Conservation (phyloP, 345 rosid species). For the Noccaea caerulescens region DNA sequence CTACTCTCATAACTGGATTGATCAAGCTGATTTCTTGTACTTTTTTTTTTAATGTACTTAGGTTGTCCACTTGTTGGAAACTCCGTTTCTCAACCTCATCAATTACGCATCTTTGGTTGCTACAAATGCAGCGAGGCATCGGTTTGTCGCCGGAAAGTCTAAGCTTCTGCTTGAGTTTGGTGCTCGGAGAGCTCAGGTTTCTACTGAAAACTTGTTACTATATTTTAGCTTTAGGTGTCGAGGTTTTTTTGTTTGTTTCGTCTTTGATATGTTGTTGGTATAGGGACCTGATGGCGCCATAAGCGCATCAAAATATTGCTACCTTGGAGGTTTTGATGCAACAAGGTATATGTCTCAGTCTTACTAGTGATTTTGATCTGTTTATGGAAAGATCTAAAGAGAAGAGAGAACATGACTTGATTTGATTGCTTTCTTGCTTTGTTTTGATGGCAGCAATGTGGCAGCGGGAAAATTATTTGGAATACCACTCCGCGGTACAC, state of each 20-base stretch:
- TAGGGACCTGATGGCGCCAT: constrained; percentile 95
- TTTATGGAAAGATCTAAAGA: background rate
- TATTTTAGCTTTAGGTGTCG: background rate
- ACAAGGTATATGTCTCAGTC: constrained; percentile 61
- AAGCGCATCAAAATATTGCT: constrained; percentile 86
- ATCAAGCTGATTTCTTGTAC: background rate
- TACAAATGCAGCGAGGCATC: constrained; percentile 94
- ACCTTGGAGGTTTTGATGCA: constrained; percentile 34
- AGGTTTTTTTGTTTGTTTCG: constrained; percentile 18
- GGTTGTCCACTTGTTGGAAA: constrained; percentile 94
- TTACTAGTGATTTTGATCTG: background rate
- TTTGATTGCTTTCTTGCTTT: constrained; percentile 5
- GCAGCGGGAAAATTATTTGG: constrained; percentile 90
- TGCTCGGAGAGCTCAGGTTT: constrained; percentile 94
- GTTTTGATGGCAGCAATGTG: constrained; percentile 68
- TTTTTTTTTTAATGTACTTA: constrained; percentile 23
- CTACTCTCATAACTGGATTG: background rate
- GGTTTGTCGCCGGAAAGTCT: constrained; percentile 87
- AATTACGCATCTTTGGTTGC: constrained; percentile 89
- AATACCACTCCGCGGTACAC: constrained; percentile 91
- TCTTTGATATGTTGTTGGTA: constrained; percentile 33
- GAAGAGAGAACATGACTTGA: background rate
- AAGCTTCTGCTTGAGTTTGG: constrained; percentile 87
- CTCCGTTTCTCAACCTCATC: constrained; percentile 80
- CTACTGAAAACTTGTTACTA: background rate